Conservation (phyloP, 2,329 filamentous ascomycete species). For the Diaporthe sp. region DNA sequence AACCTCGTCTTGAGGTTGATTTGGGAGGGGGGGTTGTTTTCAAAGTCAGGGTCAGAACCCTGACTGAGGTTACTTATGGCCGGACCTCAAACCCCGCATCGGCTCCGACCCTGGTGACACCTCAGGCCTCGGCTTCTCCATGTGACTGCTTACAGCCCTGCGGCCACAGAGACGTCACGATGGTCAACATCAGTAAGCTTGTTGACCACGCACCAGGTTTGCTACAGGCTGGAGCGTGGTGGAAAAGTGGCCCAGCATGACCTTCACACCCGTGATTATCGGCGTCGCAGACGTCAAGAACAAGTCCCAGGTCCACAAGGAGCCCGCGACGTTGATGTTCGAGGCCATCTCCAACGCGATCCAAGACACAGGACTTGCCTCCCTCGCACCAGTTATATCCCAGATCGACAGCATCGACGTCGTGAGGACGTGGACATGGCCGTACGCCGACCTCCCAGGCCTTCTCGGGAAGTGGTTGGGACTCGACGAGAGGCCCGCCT, state of each 20-base stretch:
- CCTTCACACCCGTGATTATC: slow-evolving; percentile 65
- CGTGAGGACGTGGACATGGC: slow-evolving; percentile 76
- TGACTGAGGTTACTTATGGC: not conserved
- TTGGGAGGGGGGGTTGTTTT: no score
- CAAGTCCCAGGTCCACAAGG: slow-evolving; percentile 67
- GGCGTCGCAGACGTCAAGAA: slow-evolving; percentile 74
- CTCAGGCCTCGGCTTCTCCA: not conserved
- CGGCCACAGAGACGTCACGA: no score
- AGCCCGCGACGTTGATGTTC: slow-evolving; percentile 71
- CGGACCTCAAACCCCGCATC: not conserved
- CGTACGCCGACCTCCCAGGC: slow-evolving; percentile 69
- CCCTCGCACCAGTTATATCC: slow-evolving; percentile 52
- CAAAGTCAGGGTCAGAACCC: not conserved
- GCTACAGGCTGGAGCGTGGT: not conserved
- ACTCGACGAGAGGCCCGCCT: slow-evolving; percentile 54
- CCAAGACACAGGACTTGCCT: slow-evolving; percentile 58
- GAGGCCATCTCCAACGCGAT: slow-evolving; percentile 66
- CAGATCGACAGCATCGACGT: slow-evolving; percentile 70
- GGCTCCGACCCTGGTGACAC: not conserved
- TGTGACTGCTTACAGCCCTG: not conserved
- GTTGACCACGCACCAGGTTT: not conserved
- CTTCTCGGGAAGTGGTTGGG: slow-evolving; percentile 63
- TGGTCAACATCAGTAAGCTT: not conserved
- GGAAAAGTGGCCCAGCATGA: not conserved
- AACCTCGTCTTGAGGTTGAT: not conserved